phyloP scores from a whole-genome alignment of 2,329 filamentous ascomycete species.

The Phoma sp. region DNA sequence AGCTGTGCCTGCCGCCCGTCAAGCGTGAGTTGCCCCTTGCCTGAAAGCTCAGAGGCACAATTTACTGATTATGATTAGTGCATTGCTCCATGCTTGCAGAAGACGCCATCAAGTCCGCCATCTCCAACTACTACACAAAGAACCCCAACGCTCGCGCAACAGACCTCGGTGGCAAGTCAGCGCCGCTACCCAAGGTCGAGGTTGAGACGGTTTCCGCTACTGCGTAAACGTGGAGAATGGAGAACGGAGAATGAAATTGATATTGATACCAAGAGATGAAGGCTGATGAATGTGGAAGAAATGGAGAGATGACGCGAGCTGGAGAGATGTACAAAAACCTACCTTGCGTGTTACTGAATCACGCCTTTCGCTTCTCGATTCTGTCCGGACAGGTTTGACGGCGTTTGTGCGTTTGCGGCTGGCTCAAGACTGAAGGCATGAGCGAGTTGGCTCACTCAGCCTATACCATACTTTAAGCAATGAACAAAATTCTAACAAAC shows the following conservation, averaged over 20 bases:
- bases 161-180: conserved; percentile 76
- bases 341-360: conserved; percentile 5
- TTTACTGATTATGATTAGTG: conserved; percentile 55
- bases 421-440: neutral
- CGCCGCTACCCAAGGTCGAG: conserved; percentile 70
- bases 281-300: neutral
- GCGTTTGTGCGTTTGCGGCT: conserved; percentile 2
- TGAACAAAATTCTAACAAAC: neutral
- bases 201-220: conserved; percentile 60
- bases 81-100: conserved; percentile 94
- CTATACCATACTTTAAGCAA: neutral
- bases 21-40: conserved; percentile 68
- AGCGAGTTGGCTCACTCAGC: neutral
- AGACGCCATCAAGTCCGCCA: conserved; percentile 90
- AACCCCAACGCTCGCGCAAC: conserved; percentile 78
- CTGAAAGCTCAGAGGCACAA: neutral
- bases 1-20: conserved; percentile 86
- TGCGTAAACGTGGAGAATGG: conserved; percentile 32
- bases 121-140: conserved; percentile 90
- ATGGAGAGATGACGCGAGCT: neutral
- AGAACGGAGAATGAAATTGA: conserved; percentile 17
- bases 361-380: conserved; percentile 11
- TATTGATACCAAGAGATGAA: conserved; percentile 25
- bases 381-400: neutral
- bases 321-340: conserved; percentile 2